Evolutionary conservation across 257 asterid genomes (phyloP).

Genomic region (Solanum appendiculatum): DNA sequence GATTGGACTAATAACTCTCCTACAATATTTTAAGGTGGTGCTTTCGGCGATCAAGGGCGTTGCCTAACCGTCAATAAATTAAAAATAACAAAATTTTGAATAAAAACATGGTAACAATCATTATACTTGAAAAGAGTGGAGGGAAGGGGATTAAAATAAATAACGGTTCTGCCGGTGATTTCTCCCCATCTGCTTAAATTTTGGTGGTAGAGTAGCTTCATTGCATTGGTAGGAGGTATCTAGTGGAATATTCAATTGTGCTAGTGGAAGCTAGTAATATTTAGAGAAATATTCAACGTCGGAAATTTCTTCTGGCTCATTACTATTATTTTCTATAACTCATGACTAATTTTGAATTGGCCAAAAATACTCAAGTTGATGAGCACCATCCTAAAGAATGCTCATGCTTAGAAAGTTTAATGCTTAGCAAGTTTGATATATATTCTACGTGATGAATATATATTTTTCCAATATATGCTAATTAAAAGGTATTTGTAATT

Average conservation of each 20-base stretch:
- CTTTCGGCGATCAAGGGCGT: neutral
- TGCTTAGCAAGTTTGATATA: neutral
- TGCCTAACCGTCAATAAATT: neutral
- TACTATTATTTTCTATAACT: neutral
- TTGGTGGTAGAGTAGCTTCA: neutral
- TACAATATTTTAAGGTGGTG: neutral
- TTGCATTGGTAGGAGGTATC: neutral
- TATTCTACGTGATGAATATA: neutral
- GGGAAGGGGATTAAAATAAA: no score
- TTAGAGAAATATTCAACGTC: neutral
- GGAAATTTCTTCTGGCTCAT: neutral
- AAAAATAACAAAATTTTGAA: no score
- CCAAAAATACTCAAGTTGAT: neutral
- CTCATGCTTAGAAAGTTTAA: neutral
- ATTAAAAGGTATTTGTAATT: neutral
- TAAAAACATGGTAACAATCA: neutral
- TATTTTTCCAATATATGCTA: neutral
- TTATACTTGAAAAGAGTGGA: neutral
- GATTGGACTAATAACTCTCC: neutral
- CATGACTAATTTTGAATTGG: neutral
- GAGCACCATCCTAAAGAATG: neutral
- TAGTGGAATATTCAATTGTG: neutral
- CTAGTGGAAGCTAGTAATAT: neutral
- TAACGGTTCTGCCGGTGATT: no score
- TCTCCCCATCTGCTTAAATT: neutral